These are phyloP conservation scores for Furcasterigmium sp. DNA, from an alignment of 2,329 filamentous ascomycete species.

Conservation along the genomic window DNA sequence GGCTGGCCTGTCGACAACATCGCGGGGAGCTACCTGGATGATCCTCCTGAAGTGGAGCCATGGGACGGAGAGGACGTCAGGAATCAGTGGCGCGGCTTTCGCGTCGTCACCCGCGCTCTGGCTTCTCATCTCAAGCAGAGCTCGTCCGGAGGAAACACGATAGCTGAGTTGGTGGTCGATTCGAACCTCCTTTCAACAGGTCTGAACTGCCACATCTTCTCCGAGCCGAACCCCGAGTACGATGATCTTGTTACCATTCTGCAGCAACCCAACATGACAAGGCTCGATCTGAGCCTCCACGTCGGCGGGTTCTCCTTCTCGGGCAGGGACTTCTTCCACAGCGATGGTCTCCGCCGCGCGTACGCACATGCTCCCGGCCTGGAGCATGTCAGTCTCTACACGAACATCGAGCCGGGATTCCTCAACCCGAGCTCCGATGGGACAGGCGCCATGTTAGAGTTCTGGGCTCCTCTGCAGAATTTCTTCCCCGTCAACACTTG, in stretches of 20 bases:
- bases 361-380: conserved; percentile 10
- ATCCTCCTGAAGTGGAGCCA: neutral
- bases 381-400: conserved; percentile 9
- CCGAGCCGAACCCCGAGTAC: conserved; percentile 16
- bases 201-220: conserved; percentile 21
- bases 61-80: conserved; percentile 3
- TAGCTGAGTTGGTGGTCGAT: conserved; percentile 27
- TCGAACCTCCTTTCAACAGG: conserved; percentile 16
- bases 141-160: conserved; percentile 2
- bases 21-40: neutral
- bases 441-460: neutral
- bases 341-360: conserved; percentile 8
- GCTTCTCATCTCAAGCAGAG: neutral
- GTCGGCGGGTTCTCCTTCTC: conserved; percentile 4
- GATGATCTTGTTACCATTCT: conserved; percentile 16
- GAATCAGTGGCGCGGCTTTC: conserved; percentile 22
- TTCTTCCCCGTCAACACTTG: conserved; percentile 18
- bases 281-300: conserved; percentile 17
- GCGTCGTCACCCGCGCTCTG: conserved; percentile 11
- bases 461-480: conserved; percentile 11
- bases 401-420: conserved; percentile 6
- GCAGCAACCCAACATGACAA: conserved; percentile 15
- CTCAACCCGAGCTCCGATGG: no score
- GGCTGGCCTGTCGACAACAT: conserved; percentile 20
- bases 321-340: conserved; percentile 3